A percentile compares a stretch with the other conserved stretches of the same genome.
phyloP scores from a whole-genome alignment of 306 rosid genomes.

The Trifolium subterraneum region DNA sequence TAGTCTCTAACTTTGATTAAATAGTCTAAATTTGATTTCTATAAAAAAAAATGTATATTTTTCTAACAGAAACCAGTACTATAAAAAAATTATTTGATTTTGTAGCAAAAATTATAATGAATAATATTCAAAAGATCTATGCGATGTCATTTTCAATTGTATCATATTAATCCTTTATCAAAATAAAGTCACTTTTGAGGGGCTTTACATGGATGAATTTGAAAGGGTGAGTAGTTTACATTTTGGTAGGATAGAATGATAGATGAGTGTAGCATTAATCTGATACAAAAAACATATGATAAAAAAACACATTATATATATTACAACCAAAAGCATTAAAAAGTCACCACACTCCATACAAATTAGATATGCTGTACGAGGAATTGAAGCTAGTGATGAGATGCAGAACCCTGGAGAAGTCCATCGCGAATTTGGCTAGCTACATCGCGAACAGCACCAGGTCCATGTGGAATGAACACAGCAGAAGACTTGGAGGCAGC shows the following conservation, averaged over 20 bases:
- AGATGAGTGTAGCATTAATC: not conserved
- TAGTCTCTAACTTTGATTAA: too few species aligned
- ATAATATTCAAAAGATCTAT: too few species aligned
- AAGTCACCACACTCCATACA: slow-evolving; percentile 9
- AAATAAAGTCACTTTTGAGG: too few species aligned
- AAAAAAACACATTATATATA: slow-evolving; percentile 9
- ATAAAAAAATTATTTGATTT: too few species aligned
- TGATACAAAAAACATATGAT: not conserved
- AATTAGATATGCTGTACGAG: slow-evolving; percentile 19
- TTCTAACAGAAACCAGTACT: too few species aligned
- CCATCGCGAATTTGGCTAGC: slow-evolving; percentile 91
- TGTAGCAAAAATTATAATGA: too few species aligned
- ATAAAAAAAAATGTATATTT: too few species aligned
- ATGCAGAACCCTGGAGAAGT: slow-evolving; percentile 70
- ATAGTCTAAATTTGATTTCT: too few species aligned
- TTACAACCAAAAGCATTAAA: slow-evolving; percentile 14
- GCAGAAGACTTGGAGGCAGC: slow-evolving; percentile 88
- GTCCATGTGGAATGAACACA: slow-evolving; percentile 95
- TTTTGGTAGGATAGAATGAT: not conserved
- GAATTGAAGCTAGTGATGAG: slow-evolving; percentile 41
- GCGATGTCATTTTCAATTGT: too few species aligned
- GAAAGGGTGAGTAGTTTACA: not conserved
- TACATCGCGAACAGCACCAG: slow-evolving; percentile 88
- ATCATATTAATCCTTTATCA: too few species aligned
- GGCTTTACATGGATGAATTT: too few species aligned